Evolutionary conservation across 139 green algal genomes (phyloP).

Genomic region (Chlamydomonas sphaeroides): DNA sequence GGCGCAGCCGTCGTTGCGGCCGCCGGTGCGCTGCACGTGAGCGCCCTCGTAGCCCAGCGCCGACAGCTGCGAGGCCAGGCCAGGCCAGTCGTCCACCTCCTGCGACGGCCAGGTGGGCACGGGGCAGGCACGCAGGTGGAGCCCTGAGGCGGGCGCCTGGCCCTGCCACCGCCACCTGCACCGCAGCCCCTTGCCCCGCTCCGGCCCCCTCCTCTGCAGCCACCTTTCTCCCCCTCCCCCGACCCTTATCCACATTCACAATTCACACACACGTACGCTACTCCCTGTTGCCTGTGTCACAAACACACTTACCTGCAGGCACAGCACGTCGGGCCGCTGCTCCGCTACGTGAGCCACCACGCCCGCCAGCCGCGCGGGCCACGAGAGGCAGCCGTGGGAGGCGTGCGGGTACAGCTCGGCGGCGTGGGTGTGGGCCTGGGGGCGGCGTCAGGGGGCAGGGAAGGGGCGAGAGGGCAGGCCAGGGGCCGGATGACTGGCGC

Average conservation of each 20-base stretch:
- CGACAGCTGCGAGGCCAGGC: conserved; percentile 33
- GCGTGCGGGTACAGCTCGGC: conserved; percentile 45
- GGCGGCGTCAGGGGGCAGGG: not conserved
- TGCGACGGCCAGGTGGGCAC: conserved; percentile 6
- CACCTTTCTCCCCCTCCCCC: too few relatives aligned
- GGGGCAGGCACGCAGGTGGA: too few relatives aligned
- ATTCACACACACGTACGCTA: too few relatives aligned
- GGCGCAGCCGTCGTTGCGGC: conserved; percentile 58
- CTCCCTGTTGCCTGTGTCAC: too few relatives aligned
- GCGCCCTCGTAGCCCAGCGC: conserved; percentile 47
- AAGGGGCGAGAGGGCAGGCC: not conserved
- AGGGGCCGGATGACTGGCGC: too few relatives aligned
- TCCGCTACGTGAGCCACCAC: conserved; percentile 27
- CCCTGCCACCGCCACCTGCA: too few relatives aligned
- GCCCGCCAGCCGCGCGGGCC: conserved; percentile 33
- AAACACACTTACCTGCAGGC: conserved; percentile 44
- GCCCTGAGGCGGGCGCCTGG: too few relatives aligned
- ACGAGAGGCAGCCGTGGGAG: conserved; percentile 3
- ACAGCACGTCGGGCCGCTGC: conserved; percentile 43
- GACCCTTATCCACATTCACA: too few relatives aligned
- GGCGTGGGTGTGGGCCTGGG: conserved; percentile 38
- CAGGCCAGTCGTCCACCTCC: conserved; percentile 60
- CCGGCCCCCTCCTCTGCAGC: too few relatives aligned
- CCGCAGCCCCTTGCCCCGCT: too few relatives aligned
- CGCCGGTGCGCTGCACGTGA: conserved; percentile 56